These are phyloP conservation scores for Groenewaldozyma auringiensis DNA, from an alignment of 1,139 yeast species.

Conservation along the genomic window DNA sequence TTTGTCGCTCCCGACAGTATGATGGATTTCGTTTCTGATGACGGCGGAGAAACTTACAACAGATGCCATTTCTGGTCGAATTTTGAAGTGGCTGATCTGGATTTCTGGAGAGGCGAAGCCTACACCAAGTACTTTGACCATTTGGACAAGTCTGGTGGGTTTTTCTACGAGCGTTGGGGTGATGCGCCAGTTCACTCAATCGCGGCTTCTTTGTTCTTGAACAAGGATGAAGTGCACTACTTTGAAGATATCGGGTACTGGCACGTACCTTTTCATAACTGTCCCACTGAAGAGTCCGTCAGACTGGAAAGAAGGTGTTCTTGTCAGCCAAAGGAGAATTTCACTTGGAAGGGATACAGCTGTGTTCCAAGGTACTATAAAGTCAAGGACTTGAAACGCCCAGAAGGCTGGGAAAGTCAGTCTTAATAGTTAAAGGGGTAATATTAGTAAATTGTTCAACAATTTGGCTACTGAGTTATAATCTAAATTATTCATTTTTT, in stretches of 20 bases:
- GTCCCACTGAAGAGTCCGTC: constrained; percentile 44
- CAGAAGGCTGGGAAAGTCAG: constrained; percentile 57
- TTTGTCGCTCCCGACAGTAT: constrained; percentile 48
- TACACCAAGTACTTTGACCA: constrained; percentile 62
- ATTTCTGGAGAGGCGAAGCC: constrained; percentile 64
- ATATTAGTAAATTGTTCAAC: too few relatives aligned
- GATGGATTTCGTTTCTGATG: constrained; percentile 62
- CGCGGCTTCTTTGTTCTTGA: constrained; percentile 62
- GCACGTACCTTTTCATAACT: constrained; percentile 74
- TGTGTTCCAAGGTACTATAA: constrained; percentile 71
- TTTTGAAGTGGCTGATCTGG: constrained; percentile 74
- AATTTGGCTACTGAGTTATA: not conserved
- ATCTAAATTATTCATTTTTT: not conserved
- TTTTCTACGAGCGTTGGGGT: constrained; percentile 94
- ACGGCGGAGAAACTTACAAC: constrained; percentile 61
- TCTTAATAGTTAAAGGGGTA: too few relatives aligned
- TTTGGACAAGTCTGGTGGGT: constrained; percentile 74
- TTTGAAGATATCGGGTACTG: constrained; percentile 78
- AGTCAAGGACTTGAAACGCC: constrained; percentile 54
- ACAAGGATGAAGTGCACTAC: constrained; percentile 61
- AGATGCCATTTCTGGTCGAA: constrained; percentile 91
- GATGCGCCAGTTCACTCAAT: constrained; percentile 90
- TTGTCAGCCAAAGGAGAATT: constrained; percentile 55
- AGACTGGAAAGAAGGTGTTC: constrained; percentile 43
- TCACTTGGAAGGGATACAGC: constrained; percentile 81